phyloP scores from a whole-genome alignment of 768 basidiomycete species.

The Termitomyces sp. region DNA sequence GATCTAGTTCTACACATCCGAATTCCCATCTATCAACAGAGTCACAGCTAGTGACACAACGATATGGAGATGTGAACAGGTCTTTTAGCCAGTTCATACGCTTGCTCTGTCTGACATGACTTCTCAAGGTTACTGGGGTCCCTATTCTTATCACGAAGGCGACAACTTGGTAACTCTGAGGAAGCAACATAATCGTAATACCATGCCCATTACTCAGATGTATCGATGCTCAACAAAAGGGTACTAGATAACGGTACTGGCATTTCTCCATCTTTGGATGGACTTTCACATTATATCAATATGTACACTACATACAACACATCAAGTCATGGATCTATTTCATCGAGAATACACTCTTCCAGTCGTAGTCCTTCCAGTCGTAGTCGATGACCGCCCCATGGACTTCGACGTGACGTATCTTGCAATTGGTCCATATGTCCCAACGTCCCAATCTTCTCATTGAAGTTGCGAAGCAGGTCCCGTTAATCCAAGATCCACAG shows the following conservation, averaged over 20 bases:
- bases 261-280: not conserved
- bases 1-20: not conserved
- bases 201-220: not conserved
- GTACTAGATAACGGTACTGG: not conserved
- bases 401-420: not conserved
- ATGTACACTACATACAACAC: slow-evolving; percentile 6
- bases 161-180: slow-evolving; percentile 20
- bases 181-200: slow-evolving; percentile 2
- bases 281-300: slow-evolving; percentile 8
- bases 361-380: too few species aligned
- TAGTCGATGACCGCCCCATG: too few species aligned
- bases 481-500: slow-evolving; percentile 24
- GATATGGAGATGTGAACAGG: slow-evolving; percentile 66
- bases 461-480: slow-evolving; percentile 15
- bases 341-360: not conserved
- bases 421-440: not conserved
- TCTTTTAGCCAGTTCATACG: slow-evolving; percentile 15
- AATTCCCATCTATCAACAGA: slow-evolving; percentile 16
- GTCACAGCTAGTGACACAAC: slow-evolving; percentile 42
- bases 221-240: not conserved
- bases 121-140: slow-evolving; percentile 52
- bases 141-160: slow-evolving; percentile 58
- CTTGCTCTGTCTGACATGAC: not conserved
- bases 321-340: not conserved
- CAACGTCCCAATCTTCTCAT: not conserved